These are phyloP conservation scores for Collybia sordida DNA, from an alignment of 768 basidiomycete genomes.

Conservation along the genomic window DNA sequence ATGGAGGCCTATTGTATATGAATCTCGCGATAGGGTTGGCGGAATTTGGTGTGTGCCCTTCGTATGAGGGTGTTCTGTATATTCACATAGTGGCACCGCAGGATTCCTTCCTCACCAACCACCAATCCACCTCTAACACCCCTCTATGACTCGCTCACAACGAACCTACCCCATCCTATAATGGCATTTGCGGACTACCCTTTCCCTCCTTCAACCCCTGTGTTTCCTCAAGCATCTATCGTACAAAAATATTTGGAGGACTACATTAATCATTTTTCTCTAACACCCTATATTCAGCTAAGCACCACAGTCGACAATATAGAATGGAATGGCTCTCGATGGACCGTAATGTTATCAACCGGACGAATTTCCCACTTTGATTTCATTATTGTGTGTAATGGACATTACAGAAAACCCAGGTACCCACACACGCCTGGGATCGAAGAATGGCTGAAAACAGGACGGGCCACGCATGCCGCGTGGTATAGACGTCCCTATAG, in stretches of 20 bases:
- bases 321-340: conserved; percentile 38
- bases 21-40: conserved; percentile 66
- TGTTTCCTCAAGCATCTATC: conserved; percentile 61
- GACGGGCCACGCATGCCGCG: conserved; percentile 62
- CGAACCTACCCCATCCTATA: conserved; percentile 76
- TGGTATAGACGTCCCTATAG: conserved; percentile 61
- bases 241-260: conserved; percentile 70
- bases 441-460: conserved; percentile 47
- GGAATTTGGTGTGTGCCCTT: conserved; percentile 66
- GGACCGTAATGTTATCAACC: conserved; percentile 45
- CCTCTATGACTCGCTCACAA: conserved; percentile 76
- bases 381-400: conserved; percentile 72
- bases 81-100: conserved; percentile 15
- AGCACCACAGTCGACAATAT: conserved; percentile 53
- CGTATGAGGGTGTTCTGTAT: not conserved
- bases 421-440: conserved; percentile 64
- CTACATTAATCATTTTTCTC: conserved; percentile 62
- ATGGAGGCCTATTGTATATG: conserved; percentile 70
- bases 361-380: conserved; percentile 47
- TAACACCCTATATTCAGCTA: conserved; percentile 63
- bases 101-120: conserved; percentile 55
- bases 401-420: conserved; percentile 70
- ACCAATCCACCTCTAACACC: conserved; percentile 64
- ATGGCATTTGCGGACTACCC: conserved; percentile 67
- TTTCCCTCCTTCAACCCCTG: conserved; percentile 71